These are phyloP conservation scores for Trifolium subterraneum DNA, from an alignment of 306 rosid species.

Conservation along the genomic window DNA sequence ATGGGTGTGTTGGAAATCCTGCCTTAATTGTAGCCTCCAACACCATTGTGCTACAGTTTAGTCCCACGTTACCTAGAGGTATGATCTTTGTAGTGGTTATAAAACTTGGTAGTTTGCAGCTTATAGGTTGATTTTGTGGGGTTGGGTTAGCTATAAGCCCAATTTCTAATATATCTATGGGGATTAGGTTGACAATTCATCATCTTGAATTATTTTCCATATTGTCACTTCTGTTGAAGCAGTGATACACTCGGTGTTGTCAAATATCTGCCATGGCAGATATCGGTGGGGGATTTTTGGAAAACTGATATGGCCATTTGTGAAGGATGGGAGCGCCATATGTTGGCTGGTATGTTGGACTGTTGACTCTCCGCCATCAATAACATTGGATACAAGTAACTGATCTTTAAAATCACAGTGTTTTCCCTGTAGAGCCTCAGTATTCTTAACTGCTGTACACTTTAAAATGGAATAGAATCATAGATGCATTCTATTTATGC, in stretches of 20 bases:
- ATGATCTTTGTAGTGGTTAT: neutral
- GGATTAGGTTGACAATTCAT: constrained; percentile 11
- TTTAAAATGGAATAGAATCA: constrained; percentile 5
- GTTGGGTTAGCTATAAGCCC: neutral
- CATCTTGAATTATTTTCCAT: constrained; percentile 12
- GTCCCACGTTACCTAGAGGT: neutral
- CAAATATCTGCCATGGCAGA: too few species aligned
- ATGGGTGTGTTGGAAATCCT: neutral
- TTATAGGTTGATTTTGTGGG: neutral
- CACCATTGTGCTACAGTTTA: neutral
- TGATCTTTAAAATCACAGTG: neutral
- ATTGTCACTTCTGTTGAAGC: constrained; percentile 24
- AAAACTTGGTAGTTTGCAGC: neutral
- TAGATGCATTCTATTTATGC: constrained; percentile 6
- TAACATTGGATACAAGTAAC: too few species aligned
- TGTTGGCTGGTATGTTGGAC: too few species aligned
- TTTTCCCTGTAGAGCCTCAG: neutral
- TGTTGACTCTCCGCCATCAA: too few species aligned
- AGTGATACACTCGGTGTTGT: neutral
- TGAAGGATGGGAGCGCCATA: too few species aligned
- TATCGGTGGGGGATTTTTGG: too few species aligned
- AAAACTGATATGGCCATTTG: too few species aligned
- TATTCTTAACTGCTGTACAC: constrained; percentile 9
- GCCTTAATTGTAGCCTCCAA: neutral
- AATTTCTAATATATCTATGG: neutral